Percentiles rank a stretch among this genome's conserved stretches.
Conservation (phyloP, 768 basidiomycete species). For the Paxillus rubicundulus region DNA sequence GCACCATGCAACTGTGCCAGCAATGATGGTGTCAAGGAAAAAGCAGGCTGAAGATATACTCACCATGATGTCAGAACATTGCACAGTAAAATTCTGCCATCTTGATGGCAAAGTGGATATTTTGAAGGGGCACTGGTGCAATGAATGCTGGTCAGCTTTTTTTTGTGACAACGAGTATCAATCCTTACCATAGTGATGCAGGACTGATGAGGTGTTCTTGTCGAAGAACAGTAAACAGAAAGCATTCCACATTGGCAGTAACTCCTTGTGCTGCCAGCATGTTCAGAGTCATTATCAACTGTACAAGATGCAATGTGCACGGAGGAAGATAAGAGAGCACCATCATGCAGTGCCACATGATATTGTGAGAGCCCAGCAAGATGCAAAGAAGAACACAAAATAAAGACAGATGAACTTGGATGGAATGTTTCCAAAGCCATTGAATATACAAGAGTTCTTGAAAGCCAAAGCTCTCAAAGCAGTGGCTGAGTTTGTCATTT, state of each 20-base stretch:
- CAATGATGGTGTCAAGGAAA: too few relatives aligned
- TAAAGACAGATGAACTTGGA: neutral
- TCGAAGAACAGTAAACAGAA: neutral
- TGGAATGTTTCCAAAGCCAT: neutral
- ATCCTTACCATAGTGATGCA: neutral
- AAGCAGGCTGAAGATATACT: neutral
- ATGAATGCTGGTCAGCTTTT: constrained; percentile 1
- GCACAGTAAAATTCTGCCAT: neutral
- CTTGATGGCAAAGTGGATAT: neutral
- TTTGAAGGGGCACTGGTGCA: neutral
- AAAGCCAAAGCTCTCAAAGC: constrained; percentile 5
- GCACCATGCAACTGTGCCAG: too few relatives aligned
- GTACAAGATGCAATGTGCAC: neutral
- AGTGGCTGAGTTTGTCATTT: constrained; percentile 12
- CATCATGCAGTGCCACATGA: neutral
- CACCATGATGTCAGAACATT: neutral
- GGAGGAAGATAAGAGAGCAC: neutral
- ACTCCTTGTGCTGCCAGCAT: neutral
- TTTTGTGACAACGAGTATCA: neutral
- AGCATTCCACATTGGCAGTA: neutral
- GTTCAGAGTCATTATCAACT: neutral
- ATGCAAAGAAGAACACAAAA: neutral
- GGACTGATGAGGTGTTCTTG: neutral
- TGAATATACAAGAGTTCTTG: constrained; percentile 4
- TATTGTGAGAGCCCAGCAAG: neutral